Evolutionary conservation across 2,329 filamentous ascomycete genomes (phyloP), one percentile per base, ranked within the genome.

Genomic region (Lecanosticta acicola): DNA sequence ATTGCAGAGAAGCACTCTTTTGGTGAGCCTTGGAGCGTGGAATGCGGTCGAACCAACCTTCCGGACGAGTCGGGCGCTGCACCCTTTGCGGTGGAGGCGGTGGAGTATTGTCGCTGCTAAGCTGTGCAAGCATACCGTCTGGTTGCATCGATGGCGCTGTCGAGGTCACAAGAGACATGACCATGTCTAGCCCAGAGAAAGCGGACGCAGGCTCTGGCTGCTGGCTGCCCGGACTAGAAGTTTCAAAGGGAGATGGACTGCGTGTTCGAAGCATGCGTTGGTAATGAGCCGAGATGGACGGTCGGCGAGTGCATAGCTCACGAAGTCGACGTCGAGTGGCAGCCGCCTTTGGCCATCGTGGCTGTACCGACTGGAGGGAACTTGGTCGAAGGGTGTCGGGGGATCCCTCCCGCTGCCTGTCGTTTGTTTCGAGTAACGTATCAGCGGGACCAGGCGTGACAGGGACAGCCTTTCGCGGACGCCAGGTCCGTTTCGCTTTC

Each of bases 241-340:
- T 66, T 35, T 61, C 63, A 55, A 78, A 72, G 2, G 80, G 80
- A 18, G 79, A 81, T 9, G 80, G 80, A 44, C 76, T 83, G 42
- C 79, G 71, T 32, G 73, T 76, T 50, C 75, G 72, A 50, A 83
- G 68, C 55, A 83, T 70, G 49, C 80, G 74, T 59, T 82, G 78
- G 59, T 83, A 83, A 57, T 83, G 79, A 16, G 79, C 78, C 29
- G 79, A 76, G 40, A 83, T 75, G 4, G 73, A 77, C 46, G 80
- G 78, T 58, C 80, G 80, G 51, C 74, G 71, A 60, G 77, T 80
- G 62, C 79, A 81, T 13, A 84, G 65, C 39, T 76, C 68, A 52
- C 81, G 76, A 18, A 84, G 65, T 50, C 79, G 70, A 52, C 73
- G 71, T 43, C 80, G 70, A 14, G 78, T 81, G 18, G 77, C 75